These are phyloP conservation scores for Microcera coccophila DNA, from an alignment of 2,329 filamentous ascomycete genomes.

Conservation along the genomic window DNA sequence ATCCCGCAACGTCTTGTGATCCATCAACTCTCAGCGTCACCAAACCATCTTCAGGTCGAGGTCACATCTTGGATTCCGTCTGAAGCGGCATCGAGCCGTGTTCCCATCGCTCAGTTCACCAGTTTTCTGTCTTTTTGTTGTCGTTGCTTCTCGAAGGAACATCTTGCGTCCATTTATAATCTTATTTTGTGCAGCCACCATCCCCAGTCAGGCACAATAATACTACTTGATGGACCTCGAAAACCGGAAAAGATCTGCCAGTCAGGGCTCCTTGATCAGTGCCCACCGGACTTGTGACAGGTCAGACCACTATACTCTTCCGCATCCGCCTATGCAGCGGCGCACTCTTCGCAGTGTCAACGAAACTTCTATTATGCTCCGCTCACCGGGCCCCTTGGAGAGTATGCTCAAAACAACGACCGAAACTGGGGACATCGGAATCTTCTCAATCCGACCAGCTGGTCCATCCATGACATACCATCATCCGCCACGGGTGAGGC, in stretches of 20 bases:
- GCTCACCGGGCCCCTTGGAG: constrained; percentile 53
- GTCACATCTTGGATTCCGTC: constrained; percentile 14
- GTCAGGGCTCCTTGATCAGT: constrained; percentile 38
- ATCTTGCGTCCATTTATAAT: neutral
- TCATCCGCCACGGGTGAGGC: constrained; percentile 26
- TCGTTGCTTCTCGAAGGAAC: constrained; percentile 15
- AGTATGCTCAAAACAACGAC: constrained; percentile 64
- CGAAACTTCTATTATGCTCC: constrained; percentile 41
- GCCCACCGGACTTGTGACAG: constrained; percentile 29
- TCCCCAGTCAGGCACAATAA: constrained; percentile 3
- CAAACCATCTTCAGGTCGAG: constrained; percentile 9
- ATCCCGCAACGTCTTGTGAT: neutral
- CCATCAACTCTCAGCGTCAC: neutral
- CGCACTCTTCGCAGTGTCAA: constrained; percentile 43
- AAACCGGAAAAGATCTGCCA: constrained; percentile 33
- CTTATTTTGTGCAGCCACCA: neutral
- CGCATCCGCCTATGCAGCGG: constrained; percentile 24
- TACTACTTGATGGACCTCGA: constrained; percentile 28
- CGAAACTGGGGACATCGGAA: constrained; percentile 61
- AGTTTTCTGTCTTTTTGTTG: constrained; percentile 19
- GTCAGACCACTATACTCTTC: constrained; percentile 11
- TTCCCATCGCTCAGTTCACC: constrained; percentile 14
- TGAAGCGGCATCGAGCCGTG: constrained; percentile 19
- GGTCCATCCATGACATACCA: constrained; percentile 31
- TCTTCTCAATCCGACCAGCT: constrained; percentile 49